Evolutionary conservation across 805 yeast species (phyloP).

Genomic region (Starmerella floricola): DNA sequence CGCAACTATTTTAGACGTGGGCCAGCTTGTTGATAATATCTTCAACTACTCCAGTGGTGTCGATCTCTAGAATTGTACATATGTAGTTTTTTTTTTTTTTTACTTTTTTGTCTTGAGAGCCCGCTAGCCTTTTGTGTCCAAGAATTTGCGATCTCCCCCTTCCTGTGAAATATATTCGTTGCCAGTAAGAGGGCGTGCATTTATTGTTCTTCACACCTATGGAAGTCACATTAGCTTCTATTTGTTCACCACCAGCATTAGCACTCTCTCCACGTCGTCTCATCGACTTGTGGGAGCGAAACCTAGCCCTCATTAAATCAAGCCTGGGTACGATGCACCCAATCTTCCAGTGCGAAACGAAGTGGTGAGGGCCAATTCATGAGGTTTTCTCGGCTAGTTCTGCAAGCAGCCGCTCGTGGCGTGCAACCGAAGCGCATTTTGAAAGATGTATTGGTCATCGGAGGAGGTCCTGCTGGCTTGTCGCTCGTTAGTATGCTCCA

Average conservation of each 20-base stretch:
- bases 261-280: too few relatives aligned
- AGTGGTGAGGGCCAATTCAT: too few relatives aligned
- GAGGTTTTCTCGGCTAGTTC: not conserved
- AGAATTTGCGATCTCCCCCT: too few relatives aligned
- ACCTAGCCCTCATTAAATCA: too few relatives aligned
- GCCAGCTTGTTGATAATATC: slow-evolving; percentile 20
- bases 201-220: too few relatives aligned
- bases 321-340: too few relatives aligned
- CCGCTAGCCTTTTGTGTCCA: not conserved
- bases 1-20: slow-evolving; percentile 39
- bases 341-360: too few relatives aligned
- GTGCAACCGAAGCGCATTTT: slow-evolving; percentile 6
- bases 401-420: not conserved
- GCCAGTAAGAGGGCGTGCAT: too few relatives aligned
- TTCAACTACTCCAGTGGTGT: slow-evolving; percentile 10
- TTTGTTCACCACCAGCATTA: too few relatives aligned
- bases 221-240: too few relatives aligned
- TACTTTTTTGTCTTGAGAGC: not conserved
- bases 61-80: not conserved
- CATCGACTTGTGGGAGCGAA: too few relatives aligned
- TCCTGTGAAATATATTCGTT: too few relatives aligned
- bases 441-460: slow-evolving; percentile 70
- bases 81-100: not conserved
- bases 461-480: slow-evolving; percentile 96
- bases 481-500: slow-evolving; percentile 70